These are phyloP conservation scores for Hypsizygus marmoreus DNA, from an alignment of 768 basidiomycete genomes.

Conservation along the genomic window DNA sequence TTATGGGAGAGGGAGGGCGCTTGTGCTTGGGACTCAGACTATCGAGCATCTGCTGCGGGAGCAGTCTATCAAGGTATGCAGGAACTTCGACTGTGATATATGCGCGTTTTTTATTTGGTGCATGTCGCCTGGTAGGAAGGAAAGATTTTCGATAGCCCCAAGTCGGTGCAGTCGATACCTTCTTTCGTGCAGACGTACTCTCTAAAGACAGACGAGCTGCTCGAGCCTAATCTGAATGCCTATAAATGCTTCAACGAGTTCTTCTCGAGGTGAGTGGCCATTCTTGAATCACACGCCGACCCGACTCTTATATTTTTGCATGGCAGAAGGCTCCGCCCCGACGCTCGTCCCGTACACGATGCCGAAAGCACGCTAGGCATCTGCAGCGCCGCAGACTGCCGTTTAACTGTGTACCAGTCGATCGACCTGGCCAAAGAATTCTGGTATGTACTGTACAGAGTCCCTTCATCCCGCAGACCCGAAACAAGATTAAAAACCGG, in stretches of 20 bases:
- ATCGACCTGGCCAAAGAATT: slow-evolving; percentile 62
- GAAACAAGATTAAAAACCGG: too few species aligned
- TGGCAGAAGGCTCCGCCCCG: slow-evolving; percentile 53
- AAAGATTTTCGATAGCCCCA: slow-evolving; percentile 52
- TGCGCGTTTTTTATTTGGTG: too few species aligned
- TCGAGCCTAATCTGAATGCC: slow-evolving; percentile 58
- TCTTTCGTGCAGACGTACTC: slow-evolving; percentile 59
- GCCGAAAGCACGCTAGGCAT: slow-evolving; percentile 52
- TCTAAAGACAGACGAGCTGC: slow-evolving; percentile 59
- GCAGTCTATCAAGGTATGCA: slow-evolving; percentile 58
- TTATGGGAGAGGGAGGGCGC: slow-evolving; percentile 52
- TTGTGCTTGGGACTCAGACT: slow-evolving; percentile 45
- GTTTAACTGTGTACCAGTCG: slow-evolving; percentile 68
- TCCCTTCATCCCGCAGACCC: too few species aligned
- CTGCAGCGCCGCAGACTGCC: slow-evolving; percentile 71
- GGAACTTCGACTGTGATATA: too few species aligned
- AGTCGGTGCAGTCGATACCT: slow-evolving; percentile 52
- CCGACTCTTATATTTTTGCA: not conserved
- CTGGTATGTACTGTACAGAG: slow-evolving; percentile 47
- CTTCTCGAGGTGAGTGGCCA: slow-evolving; percentile 55
- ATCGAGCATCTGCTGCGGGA: slow-evolving; percentile 55
- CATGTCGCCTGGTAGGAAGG: slow-evolving; percentile 53
- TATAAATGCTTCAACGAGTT: slow-evolving; percentile 80
- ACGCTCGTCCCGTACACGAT: slow-evolving; percentile 61
- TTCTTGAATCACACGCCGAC: not conserved